These are phyloP conservation scores for Castanea mollissima DNA, from an alignment of 306 rosid genomes.

Conservation along the genomic window DNA sequence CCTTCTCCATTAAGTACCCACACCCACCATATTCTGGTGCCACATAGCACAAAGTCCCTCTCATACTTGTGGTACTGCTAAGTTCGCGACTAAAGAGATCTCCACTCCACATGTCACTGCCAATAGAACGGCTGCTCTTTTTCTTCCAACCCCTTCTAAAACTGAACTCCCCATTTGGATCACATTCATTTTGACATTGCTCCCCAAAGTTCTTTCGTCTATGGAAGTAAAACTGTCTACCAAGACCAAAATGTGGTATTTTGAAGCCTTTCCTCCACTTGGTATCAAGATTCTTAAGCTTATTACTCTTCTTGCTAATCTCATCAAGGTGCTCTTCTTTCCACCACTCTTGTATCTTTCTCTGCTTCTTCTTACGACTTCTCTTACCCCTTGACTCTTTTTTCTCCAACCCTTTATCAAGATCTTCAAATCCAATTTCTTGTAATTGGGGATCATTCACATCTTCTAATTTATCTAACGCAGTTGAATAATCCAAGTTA, in stretches of 20 bases:
- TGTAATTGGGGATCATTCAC: conserved; percentile 40
- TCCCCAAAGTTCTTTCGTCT: conserved; percentile 42
- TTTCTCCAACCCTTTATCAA: conserved; percentile 35
- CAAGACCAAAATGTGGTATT: conserved; percentile 71
- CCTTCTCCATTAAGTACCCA: conserved; percentile 83
- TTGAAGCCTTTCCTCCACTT: conserved; percentile 73
- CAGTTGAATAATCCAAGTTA: conserved; percentile 41
- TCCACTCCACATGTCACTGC: conserved; percentile 87
- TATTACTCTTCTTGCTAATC: conserved; percentile 67
- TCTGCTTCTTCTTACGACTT: conserved; percentile 55
- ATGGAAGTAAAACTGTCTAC: conserved; percentile 54
- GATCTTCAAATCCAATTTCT: conserved; percentile 31
- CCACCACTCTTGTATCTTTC: conserved; percentile 99
- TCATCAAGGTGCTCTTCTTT: conserved; percentile 89
- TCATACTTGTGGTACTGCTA: conserved; percentile 97
- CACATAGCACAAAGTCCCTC: conserved; percentile 86
- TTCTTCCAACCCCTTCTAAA: conserved; percentile 89
- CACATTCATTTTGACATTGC: conserved; percentile 43
- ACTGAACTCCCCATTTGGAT: conserved; percentile 78
- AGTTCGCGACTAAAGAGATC: conserved; percentile 92
- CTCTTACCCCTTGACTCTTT: conserved; percentile 53
- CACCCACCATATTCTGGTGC: conserved; percentile 95
- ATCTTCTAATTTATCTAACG: conserved; percentile 46
- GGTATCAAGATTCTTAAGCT: conserved; percentile 43
- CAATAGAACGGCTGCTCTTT: conserved; percentile 52